These are phyloP conservation scores for Phytophthora rubi DNA, from an alignment of 352 stramenopile genomes.

Conservation along the genomic window DNA sequence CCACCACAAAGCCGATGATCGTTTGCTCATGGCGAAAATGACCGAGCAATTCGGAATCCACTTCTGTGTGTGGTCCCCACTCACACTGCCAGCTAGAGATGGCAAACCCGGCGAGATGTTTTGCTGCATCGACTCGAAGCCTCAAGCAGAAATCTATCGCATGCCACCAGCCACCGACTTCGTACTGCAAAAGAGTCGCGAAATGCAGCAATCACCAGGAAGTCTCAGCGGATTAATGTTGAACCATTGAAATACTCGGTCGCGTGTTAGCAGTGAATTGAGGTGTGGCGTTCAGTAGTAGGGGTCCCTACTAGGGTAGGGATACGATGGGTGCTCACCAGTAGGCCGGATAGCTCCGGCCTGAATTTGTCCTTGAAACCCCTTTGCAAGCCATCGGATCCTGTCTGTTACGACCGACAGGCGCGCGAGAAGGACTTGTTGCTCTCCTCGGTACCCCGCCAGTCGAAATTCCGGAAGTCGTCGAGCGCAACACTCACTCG, in stretches of 20 bases:
- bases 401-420: not conserved
- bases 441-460: not conserved
- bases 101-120: constrained; percentile 15
- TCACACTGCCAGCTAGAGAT: constrained; percentile 23
- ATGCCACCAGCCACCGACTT: constrained; percentile 15
- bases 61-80: constrained; percentile 69
- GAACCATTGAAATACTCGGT: too few species aligned
- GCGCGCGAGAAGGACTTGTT: not conserved
- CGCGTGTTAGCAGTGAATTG: too few species aligned
- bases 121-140: constrained; percentile 35
- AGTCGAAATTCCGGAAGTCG: not conserved
- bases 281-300: too few species aligned
- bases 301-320: too few species aligned
- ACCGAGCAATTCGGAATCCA: constrained; percentile 11
- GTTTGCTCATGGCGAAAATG: constrained; percentile 37
- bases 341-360: not conserved
- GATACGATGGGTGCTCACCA: not conserved
- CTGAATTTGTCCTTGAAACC: constrained; percentile 1
- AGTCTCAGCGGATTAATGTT: not conserved
- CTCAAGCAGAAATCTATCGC: constrained; percentile 25
- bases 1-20: constrained; percentile 66
- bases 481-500: not conserved
- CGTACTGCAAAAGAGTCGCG: constrained; percentile 16
- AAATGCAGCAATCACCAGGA: not conserved
- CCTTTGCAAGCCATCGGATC: not conserved